Percentiles rank a stretch among this genome's conserved stretches.
Conservation (phyloP, 2,329 filamentous ascomycete species). For the Stagonosporopsis vannaccii region DNA sequence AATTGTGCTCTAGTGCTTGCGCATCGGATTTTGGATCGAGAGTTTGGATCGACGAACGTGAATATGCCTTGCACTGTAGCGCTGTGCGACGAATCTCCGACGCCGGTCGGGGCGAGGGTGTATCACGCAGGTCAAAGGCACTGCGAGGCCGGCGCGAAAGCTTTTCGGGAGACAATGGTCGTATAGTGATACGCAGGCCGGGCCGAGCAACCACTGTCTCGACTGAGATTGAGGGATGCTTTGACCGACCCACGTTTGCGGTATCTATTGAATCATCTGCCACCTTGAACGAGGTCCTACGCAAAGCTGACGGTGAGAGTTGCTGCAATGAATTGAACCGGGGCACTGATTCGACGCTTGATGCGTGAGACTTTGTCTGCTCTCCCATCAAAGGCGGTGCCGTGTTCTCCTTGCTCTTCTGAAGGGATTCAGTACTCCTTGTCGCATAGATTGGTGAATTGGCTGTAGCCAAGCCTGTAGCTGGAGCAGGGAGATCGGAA, state of each 20-base stretch:
- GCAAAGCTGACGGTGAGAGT: conserved; percentile 19
- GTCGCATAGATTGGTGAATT: conserved; percentile 11
- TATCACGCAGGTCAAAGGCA: conserved; percentile 41
- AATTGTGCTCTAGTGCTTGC: not conserved
- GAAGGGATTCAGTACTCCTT: not conserved
- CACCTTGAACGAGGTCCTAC: conserved; percentile 21
- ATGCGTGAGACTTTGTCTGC: conserved; percentile 4
- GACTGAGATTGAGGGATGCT: conserved; percentile 4
- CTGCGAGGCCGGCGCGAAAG: conserved; percentile 38
- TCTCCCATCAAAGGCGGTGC: conserved; percentile 16
- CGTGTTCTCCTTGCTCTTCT: conserved; percentile 35
- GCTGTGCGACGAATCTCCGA: conserved; percentile 16
- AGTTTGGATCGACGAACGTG: conserved; percentile 25
- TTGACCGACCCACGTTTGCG: conserved; percentile 2
- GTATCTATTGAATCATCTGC: conserved; percentile 25
- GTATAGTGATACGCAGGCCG: conserved; percentile 24
- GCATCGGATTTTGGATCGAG: conserved; percentile 22
- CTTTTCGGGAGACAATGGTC: conserved; percentile 30
- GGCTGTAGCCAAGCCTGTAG: conserved; percentile 12
- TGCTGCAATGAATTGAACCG: conserved; percentile 31
- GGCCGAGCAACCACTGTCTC: conserved; percentile 20
- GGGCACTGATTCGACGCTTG: not conserved
- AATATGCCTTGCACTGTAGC: conserved; percentile 14
- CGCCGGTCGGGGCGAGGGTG: conserved; percentile 7
- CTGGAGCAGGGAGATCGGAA: conserved; percentile 29